These are phyloP conservation scores for Phanerochaete sordida DNA, from an alignment of 768 basidiomycete species.

Conservation along the genomic window DNA sequence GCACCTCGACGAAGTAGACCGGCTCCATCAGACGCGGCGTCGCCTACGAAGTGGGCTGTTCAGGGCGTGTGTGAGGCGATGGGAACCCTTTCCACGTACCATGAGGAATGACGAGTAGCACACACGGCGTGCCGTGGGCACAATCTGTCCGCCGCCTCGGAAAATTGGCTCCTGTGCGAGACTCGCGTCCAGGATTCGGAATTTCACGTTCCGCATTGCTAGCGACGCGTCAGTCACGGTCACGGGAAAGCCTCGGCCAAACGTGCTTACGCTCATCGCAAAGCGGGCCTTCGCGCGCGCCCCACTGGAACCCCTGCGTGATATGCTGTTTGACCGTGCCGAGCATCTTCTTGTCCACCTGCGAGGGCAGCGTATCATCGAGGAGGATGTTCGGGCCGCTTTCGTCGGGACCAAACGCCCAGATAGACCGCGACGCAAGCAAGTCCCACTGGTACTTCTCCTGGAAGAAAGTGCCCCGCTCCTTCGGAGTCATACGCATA, in stretches of 20 bases:
- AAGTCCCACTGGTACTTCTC: constrained; percentile 98
- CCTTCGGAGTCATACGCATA: constrained; percentile 94
- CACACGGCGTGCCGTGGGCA: constrained; percentile 96
- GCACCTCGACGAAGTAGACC: constrained; percentile 98
- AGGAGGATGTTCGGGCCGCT: constrained; percentile 90
- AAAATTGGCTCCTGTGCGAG: constrained; percentile 96
- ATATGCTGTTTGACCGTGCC: constrained; percentile 90
- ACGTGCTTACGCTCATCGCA: constrained; percentile 93
- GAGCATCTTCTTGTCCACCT: constrained; percentile 92
- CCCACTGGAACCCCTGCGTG: constrained; percentile 99
- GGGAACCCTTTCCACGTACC: constrained; percentile 46
- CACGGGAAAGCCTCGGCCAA: constrained; percentile 1
- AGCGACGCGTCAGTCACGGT: constrained; percentile 2
- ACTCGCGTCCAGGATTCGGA: constrained; percentile 89
- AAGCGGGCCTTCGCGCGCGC: constrained; percentile 92
- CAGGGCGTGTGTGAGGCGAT: not conserved
- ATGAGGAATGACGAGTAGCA: constrained; percentile 99
- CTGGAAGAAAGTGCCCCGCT: constrained; percentile 93
- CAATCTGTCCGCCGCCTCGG: constrained; percentile 97
- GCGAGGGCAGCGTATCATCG: constrained; percentile 94
- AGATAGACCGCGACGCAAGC: constrained; percentile 95
- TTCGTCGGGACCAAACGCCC: constrained; percentile 99
- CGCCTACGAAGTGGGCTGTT: constrained; percentile 49
- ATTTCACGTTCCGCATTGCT: constrained; percentile 99
- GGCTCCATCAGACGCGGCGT: constrained; percentile 96